A percentile compares a stretch with the other conserved stretches of the same genome.
Evolutionary conservation across 305 asterid species (phyloP).

Genomic region (Fraxinus albicans): DNA sequence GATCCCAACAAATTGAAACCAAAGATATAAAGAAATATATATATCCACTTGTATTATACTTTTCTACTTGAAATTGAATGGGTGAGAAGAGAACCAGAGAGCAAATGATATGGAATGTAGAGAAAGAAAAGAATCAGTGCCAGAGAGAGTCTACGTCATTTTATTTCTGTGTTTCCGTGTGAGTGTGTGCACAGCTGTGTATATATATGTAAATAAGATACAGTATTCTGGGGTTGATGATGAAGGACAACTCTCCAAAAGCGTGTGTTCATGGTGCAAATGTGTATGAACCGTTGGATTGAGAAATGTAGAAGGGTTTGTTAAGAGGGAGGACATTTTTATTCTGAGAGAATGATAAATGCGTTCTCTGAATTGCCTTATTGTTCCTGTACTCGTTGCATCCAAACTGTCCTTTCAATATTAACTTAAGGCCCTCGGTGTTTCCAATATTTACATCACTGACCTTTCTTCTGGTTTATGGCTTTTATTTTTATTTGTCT

Average conservation of each 20-base stretch:
- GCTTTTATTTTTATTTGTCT: too few relatives aligned
- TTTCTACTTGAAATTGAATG: background rate
- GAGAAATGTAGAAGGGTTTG: background rate
- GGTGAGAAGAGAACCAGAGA: background rate
- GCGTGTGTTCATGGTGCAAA: background rate
- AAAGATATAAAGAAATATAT: background rate
- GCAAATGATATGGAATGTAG: background rate
- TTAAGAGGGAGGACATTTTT: background rate
- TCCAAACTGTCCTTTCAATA: constrained; percentile 16
- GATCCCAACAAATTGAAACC: constrained; percentile 29
- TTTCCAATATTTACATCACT: background rate
- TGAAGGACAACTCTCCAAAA: background rate
- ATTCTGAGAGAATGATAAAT: constrained; percentile 35
- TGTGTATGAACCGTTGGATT: background rate
- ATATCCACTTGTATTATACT: background rate
- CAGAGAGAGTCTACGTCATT: background rate
- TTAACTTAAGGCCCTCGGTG: background rate
- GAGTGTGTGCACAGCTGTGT: background rate
- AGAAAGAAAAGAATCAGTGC: background rate
- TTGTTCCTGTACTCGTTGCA: constrained; percentile 33
- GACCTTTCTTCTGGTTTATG: background rate
- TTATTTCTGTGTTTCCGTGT: background rate
- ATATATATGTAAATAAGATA: background rate
- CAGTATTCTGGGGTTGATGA: background rate
- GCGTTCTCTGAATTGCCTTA: constrained; percentile 40